A percentile compares a stretch with the other conserved stretches of the same genome.
Evolutionary conservation across 75 land plant species (phyloP).

Genomic region (Sequoiadendron giganteum): DNA sequence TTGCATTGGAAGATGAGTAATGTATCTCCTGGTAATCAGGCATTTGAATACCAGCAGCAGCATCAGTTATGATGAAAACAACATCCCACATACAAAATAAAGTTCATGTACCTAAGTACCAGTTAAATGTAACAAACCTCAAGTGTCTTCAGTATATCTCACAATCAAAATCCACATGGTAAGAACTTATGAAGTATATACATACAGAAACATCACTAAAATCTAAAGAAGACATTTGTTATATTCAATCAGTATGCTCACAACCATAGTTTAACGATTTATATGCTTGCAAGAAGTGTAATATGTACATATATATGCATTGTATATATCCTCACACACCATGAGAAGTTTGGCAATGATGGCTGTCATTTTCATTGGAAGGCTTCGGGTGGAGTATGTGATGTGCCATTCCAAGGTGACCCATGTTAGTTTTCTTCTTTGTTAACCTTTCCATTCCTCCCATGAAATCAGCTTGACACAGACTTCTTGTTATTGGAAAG

Average conservation of each 20-base stretch:
- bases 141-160: neutral
- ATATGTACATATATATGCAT: neutral
- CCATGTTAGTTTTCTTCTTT: neutral
- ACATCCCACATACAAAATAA: neutral
- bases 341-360: neutral
- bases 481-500: neutral
- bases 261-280: neutral
- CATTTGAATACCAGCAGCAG: neutral
- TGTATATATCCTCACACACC: constrained; percentile 2
- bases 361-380: constrained; percentile 8
- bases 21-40: neutral
- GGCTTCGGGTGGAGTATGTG: constrained; percentile 2
- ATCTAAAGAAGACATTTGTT: neutral
- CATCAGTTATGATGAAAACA: neutral
- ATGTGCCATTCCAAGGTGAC: constrained; percentile 10
- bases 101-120: neutral
- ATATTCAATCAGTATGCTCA: neutral
- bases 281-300: neutral
- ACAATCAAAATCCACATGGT: neutral
- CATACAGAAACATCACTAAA: neutral
- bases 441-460: neutral
- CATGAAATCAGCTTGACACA: neutral
- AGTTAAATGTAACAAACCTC: neutral
- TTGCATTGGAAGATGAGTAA: neutral
- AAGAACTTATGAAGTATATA: neutral